Evolutionary conservation across 768 basidiomycete species (phyloP).

Genomic region (Leccinum incarnatum): DNA sequence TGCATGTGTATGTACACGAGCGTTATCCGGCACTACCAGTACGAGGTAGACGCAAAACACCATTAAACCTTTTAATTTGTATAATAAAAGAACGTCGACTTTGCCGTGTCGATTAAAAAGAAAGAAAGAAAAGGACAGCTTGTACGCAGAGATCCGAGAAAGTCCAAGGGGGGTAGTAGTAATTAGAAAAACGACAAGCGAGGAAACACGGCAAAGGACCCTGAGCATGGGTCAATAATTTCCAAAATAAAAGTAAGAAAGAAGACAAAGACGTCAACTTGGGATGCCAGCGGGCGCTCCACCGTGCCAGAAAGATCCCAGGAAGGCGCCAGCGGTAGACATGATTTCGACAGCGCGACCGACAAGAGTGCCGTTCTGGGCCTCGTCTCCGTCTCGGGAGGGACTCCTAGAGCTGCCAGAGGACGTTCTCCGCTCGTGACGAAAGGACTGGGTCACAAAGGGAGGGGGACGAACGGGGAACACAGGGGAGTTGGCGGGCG

Average conservation of each 20-base stretch:
- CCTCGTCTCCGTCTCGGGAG: constrained; percentile 23
- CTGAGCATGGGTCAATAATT: constrained; percentile 24
- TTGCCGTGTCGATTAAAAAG: constrained; percentile 1
- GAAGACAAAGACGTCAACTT: constrained; percentile 14
- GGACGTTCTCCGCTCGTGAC: constrained; percentile 20
- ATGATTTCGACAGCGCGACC: constrained; percentile 76
- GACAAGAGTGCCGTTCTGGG: constrained; percentile 44
- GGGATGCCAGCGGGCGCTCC: constrained; percentile 20
- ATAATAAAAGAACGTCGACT: constrained; percentile 17
- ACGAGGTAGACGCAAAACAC: constrained; percentile 15
- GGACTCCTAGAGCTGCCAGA: constrained; percentile 25
- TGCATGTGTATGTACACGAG: constrained; percentile 17
- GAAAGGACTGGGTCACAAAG: constrained; percentile 8
- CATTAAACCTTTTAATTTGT: constrained; percentile 26
- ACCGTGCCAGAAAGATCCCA: constrained; percentile 59
- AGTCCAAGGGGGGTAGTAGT: constrained; percentile 31
- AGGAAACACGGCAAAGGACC: constrained; percentile 7
- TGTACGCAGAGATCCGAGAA: constrained; percentile 18
- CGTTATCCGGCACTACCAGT: constrained; percentile 14
- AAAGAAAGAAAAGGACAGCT: neutral
- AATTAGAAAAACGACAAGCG: constrained; percentile 9
- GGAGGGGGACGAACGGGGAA: constrained; percentile 29
- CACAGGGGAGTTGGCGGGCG: constrained; percentile 63
- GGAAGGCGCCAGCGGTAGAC: constrained; percentile 71
- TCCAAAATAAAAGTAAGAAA: constrained; percentile 34